A percentile compares a stretch with the other conserved stretches of the same genome.
Conservation (phyloP, 108 stramenopile species). For the Skeletonema costatum region DNA sequence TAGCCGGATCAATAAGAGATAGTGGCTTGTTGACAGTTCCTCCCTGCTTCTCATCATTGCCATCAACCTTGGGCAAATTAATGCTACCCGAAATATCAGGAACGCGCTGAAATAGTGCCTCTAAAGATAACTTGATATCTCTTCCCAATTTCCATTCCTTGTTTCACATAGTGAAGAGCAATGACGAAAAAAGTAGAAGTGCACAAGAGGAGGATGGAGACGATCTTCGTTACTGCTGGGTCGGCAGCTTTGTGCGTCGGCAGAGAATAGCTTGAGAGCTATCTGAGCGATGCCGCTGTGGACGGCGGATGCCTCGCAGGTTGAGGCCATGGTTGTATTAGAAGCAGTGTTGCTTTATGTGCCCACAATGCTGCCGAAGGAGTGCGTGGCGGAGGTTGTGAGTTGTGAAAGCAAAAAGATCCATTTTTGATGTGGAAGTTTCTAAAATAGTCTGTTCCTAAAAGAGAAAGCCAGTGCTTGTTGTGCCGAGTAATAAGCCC, state of each 20-base stretch:
- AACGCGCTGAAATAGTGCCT: slow-evolving; percentile 31
- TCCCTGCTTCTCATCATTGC: neutral
- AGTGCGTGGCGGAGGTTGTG: neutral
- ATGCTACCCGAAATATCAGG: slow-evolving; percentile 26
- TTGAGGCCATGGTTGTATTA: neutral
- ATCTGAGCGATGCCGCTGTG: slow-evolving; percentile 16
- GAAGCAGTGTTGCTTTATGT: neutral
- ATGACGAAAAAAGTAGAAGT: slow-evolving; percentile 12
- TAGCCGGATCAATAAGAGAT: slow-evolving; percentile 47
- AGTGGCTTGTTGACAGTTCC: slow-evolving; percentile 1
- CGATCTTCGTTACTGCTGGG: slow-evolving; percentile 6
- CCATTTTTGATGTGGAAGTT: no score
- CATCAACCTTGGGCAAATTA: neutral
- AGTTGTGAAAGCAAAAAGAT: no score
- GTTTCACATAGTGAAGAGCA: slow-evolving; percentile 25
- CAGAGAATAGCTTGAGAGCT: slow-evolving; percentile 18
- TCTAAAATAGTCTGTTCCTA: neutral
- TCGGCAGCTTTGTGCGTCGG: neutral
- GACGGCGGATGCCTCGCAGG: slow-evolving; percentile 6
- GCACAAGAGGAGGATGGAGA: slow-evolving; percentile 26
- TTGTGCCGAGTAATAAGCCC: no score
- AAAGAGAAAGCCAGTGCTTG: neutral
- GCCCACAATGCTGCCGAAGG: no score
- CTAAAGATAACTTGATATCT: slow-evolving; percentile 42
- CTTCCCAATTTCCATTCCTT: slow-evolving; percentile 42